Base-by-base conservation (phyloP, 2,329 filamentous ascomycete species). In the Cladophialophora bantiana region DNA sequence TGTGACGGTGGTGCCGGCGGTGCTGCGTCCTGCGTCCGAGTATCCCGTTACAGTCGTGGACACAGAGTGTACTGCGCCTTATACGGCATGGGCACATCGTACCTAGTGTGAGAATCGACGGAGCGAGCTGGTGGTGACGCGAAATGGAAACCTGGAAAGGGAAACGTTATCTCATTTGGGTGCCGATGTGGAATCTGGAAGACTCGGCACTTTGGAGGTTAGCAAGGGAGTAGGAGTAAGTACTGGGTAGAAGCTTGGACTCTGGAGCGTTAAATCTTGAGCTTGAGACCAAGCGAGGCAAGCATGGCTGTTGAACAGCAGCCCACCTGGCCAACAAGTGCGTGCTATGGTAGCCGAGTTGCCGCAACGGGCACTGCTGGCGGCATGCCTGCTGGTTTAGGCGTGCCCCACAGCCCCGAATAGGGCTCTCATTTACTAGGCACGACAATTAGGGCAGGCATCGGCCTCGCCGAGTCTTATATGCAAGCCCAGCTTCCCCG, bases 391-490 rank as follows among this genome's bases (percentile, higher is more conserved):
- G 45, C 45, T 50, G 45, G n/a, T 50, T 50, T 50, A 50, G 45
- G 45, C 45, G 45, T 9, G 45, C 20, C 4, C 45, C 45, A 50
- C 45, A 26, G 45, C 18, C 18, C 45, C 45, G 10, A n/a, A 50
- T 50, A 4, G 45, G 45, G 45, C 45, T 26, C 18, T 20, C 18
- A 26, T 3, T 26, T 26, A 3, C 26, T 26, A 26, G 26, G 26
- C 26, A 38, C 18, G 45, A 12, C 6, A 3, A 50, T 20, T 50
- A 12, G 45, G 20, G 45, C 20, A 50, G 45, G 45, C 18, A 50
- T 50, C 45, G 45, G 45, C 45, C 9, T 50, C 45, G 20, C 45
- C 45, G 45, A 50, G 45, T 26, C 18, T 50, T 50, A 50, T 50
- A 20, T 50, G 12, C 45, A 50, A 50, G 18, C 18, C 12, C 20